Evolutionary conservation across 2,329 filamentous ascomycete species (phyloP).

Genomic region (Escovopsis sp.): DNA sequence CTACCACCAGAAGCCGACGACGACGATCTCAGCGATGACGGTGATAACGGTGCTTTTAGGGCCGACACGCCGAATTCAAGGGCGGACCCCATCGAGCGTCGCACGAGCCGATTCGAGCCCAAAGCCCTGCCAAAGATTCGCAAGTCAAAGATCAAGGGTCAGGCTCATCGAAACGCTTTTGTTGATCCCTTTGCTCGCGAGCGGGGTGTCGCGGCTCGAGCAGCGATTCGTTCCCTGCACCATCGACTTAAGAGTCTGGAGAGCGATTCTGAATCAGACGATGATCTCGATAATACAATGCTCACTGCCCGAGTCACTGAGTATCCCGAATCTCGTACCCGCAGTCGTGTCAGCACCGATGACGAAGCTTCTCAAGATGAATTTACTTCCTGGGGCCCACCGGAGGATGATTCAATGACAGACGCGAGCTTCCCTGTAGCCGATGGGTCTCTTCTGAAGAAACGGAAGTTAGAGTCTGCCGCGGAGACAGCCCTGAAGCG

Average conservation of each 20-base stretch:
- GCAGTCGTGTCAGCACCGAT: constrained; percentile 57
- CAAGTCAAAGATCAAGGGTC: constrained; percentile 45
- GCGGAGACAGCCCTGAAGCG: constrained; percentile 61
- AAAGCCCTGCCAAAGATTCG: constrained; percentile 61
- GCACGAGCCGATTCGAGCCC: constrained; percentile 38
- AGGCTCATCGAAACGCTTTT: constrained; percentile 45
- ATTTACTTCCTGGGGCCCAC: constrained; percentile 30
- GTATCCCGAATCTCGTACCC: constrained; percentile 67
- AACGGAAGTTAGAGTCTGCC: constrained; percentile 57
- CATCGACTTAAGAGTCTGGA: constrained; percentile 49
- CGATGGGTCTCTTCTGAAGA: constrained; percentile 41
- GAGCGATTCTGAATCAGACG: constrained; percentile 74
- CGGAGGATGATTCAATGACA: constrained; percentile 53
- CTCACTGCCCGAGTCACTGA: constrained; percentile 61
- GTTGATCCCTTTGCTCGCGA: constrained; percentile 51
- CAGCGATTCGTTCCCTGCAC: constrained; percentile 65
- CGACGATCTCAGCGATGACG: constrained; percentile 35
- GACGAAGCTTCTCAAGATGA: constrained; percentile 39
- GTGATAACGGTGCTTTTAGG: constrained; percentile 46
- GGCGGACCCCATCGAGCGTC: constrained; percentile 45
- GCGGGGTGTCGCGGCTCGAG: constrained; percentile 41
- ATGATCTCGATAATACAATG: constrained; percentile 48
- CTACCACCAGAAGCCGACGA: constrained; percentile 50
- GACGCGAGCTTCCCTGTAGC: constrained; percentile 55
- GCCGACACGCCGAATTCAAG: constrained; percentile 52